Evolutionary conservation across 106 monocot species (phyloP).

Genomic region (Acorus calamus): DNA sequence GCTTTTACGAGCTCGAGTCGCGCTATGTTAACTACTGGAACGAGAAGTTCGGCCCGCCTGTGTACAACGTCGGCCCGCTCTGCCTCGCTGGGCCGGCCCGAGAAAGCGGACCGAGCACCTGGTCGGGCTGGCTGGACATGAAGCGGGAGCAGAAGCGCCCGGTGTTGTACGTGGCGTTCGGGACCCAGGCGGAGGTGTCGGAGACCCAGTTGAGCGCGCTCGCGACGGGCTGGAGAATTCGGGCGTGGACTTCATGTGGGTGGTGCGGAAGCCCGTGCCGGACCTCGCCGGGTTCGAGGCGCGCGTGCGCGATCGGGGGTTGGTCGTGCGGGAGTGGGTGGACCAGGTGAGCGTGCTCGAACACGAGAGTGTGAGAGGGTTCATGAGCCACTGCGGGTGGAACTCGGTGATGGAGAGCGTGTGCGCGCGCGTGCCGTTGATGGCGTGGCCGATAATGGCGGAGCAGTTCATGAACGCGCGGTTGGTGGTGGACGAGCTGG

Average conservation of each 20-base stretch:
- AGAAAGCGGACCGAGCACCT: neutral
- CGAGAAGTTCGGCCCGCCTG: neutral
- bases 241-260: slow-evolving; percentile 21
- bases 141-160: neutral
- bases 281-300: neutral
- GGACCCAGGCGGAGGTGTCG: slow-evolving; percentile 12
- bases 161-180: slow-evolving; percentile 14
- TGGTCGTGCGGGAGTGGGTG: slow-evolving; percentile 12
- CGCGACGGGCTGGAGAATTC: slow-evolving; percentile 15
- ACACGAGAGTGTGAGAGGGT: slow-evolving; percentile 18
- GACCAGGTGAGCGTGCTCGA: slow-evolving; percentile 21
- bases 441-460: slow-evolving; percentile 45
- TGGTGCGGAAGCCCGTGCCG: neutral
- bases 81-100: slow-evolving; percentile 8
- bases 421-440: slow-evolving; percentile 24
- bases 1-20: slow-evolving; percentile 22
- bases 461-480: slow-evolving; percentile 30
- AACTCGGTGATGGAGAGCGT: slow-evolving; percentile 40
- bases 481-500: slow-evolving; percentile 16
- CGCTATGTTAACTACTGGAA: slow-evolving; percentile 21
- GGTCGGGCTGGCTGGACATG: slow-evolving; percentile 19
- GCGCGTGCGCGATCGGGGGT: neutral
- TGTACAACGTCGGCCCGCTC: slow-evolving; percentile 25
- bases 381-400: slow-evolving; percentile 33
- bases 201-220: slow-evolving; percentile 9